Evolutionary conservation across 1,139 yeast genomes (phyloP).

Genomic region (Pichia sp.): DNA sequence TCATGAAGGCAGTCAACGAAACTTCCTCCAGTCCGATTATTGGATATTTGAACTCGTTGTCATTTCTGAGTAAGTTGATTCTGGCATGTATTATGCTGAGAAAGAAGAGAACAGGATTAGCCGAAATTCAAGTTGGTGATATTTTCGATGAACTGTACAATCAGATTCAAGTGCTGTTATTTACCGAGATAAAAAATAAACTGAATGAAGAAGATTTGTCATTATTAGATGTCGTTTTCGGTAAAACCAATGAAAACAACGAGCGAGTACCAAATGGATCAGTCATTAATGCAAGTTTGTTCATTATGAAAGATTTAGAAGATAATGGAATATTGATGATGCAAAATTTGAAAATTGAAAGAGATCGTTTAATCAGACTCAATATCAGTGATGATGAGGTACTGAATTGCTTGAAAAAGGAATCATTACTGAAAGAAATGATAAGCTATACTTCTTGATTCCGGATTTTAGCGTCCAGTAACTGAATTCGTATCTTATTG

Average conservation of each 20-base stretch:
- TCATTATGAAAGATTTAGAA: constrained; percentile 54
- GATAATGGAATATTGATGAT: constrained; percentile 71
- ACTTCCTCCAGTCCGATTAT: constrained; percentile 68
- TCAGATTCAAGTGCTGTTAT: constrained; percentile 20
- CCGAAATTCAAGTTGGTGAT: constrained; percentile 69
- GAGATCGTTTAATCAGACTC: constrained; percentile 54
- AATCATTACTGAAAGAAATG: constrained; percentile 32
- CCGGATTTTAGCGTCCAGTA: too few species aligned
- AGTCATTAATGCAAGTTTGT: constrained; percentile 35
- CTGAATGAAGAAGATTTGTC: constrained; percentile 21
- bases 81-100: constrained; percentile 60
- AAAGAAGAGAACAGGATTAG: constrained; percentile 58
- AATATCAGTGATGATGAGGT: constrained; percentile 68
- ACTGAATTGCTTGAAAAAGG: constrained; percentile 48
- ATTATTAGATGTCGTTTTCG: constrained; percentile 27
- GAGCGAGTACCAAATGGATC: constrained; percentile 5
- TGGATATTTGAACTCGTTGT: constrained; percentile 47
- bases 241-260: not conserved
- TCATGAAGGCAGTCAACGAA: constrained; percentile 73
- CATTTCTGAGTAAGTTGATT: constrained; percentile 66
- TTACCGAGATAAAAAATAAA: constrained; percentile 18
- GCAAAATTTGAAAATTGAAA: constrained; percentile 61
- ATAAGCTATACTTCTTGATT: constrained; percentile 3
- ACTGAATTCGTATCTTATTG: too few species aligned
- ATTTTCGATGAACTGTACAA: constrained; percentile 65